Evolutionary conservation across 108 stramenopile genomes (phyloP).

Genomic region (Fragilaria crotonensis): DNA sequence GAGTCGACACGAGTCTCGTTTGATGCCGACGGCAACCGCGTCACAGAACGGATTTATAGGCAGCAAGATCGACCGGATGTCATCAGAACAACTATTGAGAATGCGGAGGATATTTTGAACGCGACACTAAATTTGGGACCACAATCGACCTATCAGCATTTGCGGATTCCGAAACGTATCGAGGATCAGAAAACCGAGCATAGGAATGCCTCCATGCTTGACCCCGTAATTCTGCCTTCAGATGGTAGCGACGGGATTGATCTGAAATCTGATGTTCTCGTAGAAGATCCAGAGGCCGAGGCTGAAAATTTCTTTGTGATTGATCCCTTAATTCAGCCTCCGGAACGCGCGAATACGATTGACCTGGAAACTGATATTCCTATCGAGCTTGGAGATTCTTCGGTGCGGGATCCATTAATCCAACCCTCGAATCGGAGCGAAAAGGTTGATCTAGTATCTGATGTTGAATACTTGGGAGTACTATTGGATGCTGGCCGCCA

Average conservation of each 20-base stretch:
- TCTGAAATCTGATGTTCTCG: neutral
- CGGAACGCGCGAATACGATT: neutral
- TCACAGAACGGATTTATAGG: neutral
- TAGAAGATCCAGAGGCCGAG: neutral
- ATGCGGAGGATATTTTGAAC: neutral
- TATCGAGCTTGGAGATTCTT: too few relatives aligned
- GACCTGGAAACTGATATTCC: neutral
- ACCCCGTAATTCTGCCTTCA: too few relatives aligned
- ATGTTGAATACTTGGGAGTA: constrained; percentile 18
- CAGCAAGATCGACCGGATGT: neutral
- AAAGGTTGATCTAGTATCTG: neutral
- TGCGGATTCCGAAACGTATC: too few relatives aligned
- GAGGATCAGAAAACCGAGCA: neutral
- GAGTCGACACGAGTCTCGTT: neutral
- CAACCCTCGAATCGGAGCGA: neutral
- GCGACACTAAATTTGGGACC: too few relatives aligned
- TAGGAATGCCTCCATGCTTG: neutral
- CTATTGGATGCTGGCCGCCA: constrained; percentile 45
- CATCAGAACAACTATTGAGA: neutral
- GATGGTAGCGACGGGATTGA: too few relatives aligned
- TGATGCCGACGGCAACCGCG: neutral
- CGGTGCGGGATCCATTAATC: neutral
- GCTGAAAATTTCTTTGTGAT: neutral
- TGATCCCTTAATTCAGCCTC: neutral
- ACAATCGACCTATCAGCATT: too few relatives aligned